Evolutionary conservation across 164 flowering plant species (phyloP).

Genomic region (Umbellularia californica): DNA sequence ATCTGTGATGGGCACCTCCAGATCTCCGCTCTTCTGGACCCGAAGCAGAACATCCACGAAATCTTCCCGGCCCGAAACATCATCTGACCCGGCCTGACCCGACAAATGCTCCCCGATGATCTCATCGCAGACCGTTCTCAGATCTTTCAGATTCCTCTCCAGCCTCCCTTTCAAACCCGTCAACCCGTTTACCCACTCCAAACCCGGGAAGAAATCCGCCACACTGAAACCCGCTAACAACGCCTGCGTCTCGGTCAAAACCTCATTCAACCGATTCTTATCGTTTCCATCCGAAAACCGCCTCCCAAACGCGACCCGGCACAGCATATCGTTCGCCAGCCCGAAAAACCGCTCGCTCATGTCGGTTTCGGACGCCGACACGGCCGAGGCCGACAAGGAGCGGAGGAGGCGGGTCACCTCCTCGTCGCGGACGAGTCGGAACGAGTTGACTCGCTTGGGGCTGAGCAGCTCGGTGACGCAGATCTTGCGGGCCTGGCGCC

Average conservation of each 20-base stretch:
- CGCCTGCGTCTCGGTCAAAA: constrained; percentile 46
- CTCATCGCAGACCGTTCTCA: constrained; percentile 42
- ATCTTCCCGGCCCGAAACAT: constrained; percentile 25
- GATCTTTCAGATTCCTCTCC: constrained; percentile 25
- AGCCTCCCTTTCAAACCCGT: constrained; percentile 41
- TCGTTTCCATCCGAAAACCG: constrained; percentile 20
- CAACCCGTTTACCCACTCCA: constrained; percentile 41
- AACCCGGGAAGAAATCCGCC: constrained; percentile 52
- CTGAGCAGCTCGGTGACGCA: constrained; percentile 48
- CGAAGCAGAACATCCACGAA: constrained; percentile 48
- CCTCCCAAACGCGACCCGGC: constrained; percentile 63
- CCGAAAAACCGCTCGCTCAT: constrained; percentile 32
- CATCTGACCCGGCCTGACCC: neutral
- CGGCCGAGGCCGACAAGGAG: constrained; percentile 2
- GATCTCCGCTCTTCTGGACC: constrained; percentile 27
- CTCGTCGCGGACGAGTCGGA: constrained; percentile 32
- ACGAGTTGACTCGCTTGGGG: constrained; percentile 34
- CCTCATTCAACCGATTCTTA: constrained; percentile 21
- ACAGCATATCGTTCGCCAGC: constrained; percentile 46
- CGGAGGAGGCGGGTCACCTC: constrained; percentile 32
- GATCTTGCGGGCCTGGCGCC: constrained; percentile 50
- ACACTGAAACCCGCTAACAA: constrained; percentile 44
- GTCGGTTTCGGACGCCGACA: constrained; percentile 20
- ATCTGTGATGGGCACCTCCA: constrained; percentile 48
- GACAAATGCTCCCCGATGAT: constrained; percentile 29